phyloP scores from a whole-genome alignment of 768 basidiomycete species.

The Cyathus striatus region DNA sequence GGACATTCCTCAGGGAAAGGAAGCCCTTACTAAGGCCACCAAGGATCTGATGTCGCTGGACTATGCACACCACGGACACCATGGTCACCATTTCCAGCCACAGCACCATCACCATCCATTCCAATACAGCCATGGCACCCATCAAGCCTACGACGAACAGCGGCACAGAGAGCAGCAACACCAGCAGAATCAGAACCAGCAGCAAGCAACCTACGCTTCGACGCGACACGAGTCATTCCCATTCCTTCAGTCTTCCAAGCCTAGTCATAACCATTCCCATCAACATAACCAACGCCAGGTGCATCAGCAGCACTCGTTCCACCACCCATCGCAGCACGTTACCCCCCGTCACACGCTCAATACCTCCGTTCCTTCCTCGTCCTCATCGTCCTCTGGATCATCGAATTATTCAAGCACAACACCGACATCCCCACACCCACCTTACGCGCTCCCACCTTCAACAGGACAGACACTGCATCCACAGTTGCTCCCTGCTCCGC shows the following conservation, averaged over 20 bases:
- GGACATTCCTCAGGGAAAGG: constrained; percentile 41
- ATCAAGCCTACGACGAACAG: constrained; percentile 9
- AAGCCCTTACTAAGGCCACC: constrained; percentile 72
- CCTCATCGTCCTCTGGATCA: no score
- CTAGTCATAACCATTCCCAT: constrained; percentile 2
- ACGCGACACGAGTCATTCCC: background rate
- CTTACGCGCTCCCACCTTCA: no score
- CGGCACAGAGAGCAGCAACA: constrained; percentile 5
- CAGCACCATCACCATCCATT: constrained; percentile 19
- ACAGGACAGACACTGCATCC: no score
- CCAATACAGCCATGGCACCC: constrained; percentile 16
- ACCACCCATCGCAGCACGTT: constrained; percentile 7
- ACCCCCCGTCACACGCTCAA: background rate
- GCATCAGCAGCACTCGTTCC: constrained; percentile 4
- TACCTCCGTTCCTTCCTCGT: constrained; percentile 7
- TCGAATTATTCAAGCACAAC: no score
- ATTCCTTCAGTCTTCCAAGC: constrained; percentile 5
- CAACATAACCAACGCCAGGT: constrained; percentile 6
- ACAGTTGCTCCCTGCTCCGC: background rate
- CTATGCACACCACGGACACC: constrained; percentile 14
- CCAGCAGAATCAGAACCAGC: background rate
- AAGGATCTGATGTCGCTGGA: constrained; percentile 81
- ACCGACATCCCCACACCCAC: no score
- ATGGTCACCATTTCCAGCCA: constrained; percentile 14
- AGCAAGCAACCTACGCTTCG: background rate